phyloP scores from a whole-genome alignment of 768 basidiomycete species.

The Amanita rimosa region DNA sequence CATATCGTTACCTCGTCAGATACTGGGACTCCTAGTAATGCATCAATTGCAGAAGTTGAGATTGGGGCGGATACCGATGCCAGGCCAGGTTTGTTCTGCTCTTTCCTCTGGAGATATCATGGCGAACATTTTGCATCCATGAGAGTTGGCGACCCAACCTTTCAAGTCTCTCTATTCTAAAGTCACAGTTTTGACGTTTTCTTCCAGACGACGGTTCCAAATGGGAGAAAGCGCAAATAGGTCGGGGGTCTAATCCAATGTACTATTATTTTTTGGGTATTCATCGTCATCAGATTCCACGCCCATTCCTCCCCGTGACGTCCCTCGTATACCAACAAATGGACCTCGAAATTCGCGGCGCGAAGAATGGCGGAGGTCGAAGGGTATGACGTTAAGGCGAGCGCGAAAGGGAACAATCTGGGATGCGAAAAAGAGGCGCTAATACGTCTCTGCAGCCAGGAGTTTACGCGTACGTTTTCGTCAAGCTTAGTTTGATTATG shows the following conservation, averaged over 20 bases:
- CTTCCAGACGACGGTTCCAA: no score
- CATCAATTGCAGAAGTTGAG: conserved; percentile 19
- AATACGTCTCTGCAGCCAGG: neutral
- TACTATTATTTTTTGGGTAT: conserved; percentile 9
- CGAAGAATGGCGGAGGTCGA: conserved; percentile 75
- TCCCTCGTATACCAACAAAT: conserved; percentile 60
- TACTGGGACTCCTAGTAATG: conserved; percentile 26
- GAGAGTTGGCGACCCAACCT: conserved; percentile 6
- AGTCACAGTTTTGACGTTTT: conserved; percentile 25
- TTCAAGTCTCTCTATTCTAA: conserved; percentile 14
- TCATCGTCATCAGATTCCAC: conserved; percentile 31
- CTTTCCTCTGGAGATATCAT: conserved; percentile 54
- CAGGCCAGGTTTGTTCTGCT: conserved; percentile 60
- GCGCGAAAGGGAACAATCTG: neutral
- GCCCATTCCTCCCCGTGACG: conserved; percentile 30
- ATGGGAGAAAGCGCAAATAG: conserved; percentile 8
- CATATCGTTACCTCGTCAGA: conserved; percentile 25
- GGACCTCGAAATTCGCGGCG: conserved; percentile 67
- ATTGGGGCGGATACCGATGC: conserved; percentile 21
- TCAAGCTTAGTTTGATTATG: neutral
- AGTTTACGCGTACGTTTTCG: no score
- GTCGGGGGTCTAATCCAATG: conserved; percentile 14
- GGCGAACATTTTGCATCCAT: conserved; percentile 30
- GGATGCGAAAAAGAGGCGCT: neutral
- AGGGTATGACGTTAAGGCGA: conserved; percentile 48